Base-by-base conservation (phyloP, 1,284 basidiomycete genomes). In the Cystobasidiaceae sp. region DNA sequence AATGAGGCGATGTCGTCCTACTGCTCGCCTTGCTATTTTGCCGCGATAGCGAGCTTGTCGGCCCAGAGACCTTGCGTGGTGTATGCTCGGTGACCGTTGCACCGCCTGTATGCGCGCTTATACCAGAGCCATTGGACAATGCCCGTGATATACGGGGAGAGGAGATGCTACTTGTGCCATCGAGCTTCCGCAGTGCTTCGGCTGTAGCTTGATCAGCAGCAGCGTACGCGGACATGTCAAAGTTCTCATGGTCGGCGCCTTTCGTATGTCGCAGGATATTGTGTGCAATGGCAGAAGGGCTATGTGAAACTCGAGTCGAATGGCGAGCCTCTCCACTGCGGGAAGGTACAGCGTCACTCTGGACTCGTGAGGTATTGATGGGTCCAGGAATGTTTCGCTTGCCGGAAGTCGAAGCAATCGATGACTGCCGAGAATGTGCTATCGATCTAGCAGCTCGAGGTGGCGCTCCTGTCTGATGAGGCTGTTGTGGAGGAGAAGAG, bases 121-220 rank as follows among this genome's bases (percentile, higher is more conserved):
- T 85, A 71, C 89, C 27, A 33, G 25, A 46, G 21, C 52, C 52
- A 45, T 37, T 51, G 27, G 69, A 67, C 3, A 52, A 60, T 21
- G 67, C 64, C n/a, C n/a, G n/a, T n/a, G 68, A 52, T 27, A 71
- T 28, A 0, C 69, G 45, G 0, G 71, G 71, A 8, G 69, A 73
- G 62, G 39, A 69, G 19, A 33, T 19, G 5, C 84, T 85, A 2
- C 85, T 84, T 11, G 97, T 77, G 0, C 94, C 94, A 72, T 98
- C 94, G 23, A 98, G 79, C 78, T 96, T 96, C 60, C 93, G 84
- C 54, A 97, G 81, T 3, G 90, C 91, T 74, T 96, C 92, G 2
- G 86, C 88, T 1, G 93, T 93, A 17, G 86, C 87, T 68, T 91
- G 86, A 73, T 94, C 89, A 85, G 4, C 85, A 86, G 25, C 90